Conservation (phyloP, 2,329 filamentous ascomycete genomes). For the Akanthomyces muscarius region DNA sequence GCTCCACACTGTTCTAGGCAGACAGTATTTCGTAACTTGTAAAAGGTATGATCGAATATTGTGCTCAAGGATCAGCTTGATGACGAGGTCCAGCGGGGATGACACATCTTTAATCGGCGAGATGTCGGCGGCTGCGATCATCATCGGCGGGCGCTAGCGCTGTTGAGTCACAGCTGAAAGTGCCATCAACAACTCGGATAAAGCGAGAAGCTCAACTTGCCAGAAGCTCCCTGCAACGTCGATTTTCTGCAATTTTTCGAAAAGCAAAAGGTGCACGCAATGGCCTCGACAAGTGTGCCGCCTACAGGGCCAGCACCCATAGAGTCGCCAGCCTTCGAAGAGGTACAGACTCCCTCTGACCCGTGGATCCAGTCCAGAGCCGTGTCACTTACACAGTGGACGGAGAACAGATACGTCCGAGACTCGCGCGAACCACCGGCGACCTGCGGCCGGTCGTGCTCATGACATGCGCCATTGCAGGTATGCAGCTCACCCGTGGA, state of each 20-base stretch:
- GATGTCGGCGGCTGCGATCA: not conserved
- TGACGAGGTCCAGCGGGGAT: not conserved
- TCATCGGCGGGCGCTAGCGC: not conserved
- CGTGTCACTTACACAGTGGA: not conserved
- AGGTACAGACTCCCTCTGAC: not conserved
- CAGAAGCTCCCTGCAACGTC: not conserved
- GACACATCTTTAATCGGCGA: not conserved
- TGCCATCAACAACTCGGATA: not conserved
- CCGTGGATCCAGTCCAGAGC: too few species aligned
- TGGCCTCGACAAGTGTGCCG: not conserved
- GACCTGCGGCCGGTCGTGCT: conserved; percentile 8
- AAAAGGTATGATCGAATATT: too few species aligned
- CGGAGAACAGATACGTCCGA: conserved; percentile 8
- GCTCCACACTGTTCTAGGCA: too few species aligned
- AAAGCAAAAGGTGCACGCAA: not conserved
- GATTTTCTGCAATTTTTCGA: not conserved
- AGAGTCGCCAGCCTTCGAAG: conserved; percentile 7
- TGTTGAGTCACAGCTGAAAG: conserved; percentile 2
- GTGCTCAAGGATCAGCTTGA: too few species aligned
- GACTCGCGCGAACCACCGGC: not conserved
- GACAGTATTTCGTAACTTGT: too few species aligned
- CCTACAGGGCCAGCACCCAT: not conserved
- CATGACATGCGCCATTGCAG: conserved; percentile 17
- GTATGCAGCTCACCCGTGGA: not conserved
- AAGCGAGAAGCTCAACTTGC: not conserved